Evolutionary conservation across 106 monocot species (phyloP).

Genomic region (Allium cepa): DNA sequence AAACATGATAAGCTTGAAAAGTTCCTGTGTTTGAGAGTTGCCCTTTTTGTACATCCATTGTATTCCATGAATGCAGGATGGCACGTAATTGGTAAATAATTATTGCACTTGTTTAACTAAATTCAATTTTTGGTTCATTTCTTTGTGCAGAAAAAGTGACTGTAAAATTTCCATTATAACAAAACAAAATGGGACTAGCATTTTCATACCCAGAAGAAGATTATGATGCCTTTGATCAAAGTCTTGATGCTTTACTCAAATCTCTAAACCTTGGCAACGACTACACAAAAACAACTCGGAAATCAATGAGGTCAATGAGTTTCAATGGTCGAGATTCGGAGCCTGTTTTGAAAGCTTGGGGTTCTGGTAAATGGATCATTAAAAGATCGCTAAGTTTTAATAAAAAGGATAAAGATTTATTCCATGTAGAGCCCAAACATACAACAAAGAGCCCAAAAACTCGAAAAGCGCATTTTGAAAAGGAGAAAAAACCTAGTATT

Average conservation of each 20-base stretch:
- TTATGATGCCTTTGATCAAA: conserved; percentile 13
- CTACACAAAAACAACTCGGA: conserved; percentile 8
- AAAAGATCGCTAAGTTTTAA: conserved; percentile 58
- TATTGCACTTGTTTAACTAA: not conserved
- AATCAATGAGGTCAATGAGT: conserved; percentile 27
- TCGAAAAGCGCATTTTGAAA: not conserved
- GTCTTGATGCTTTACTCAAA: conserved; percentile 27
- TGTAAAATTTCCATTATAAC: not conserved
- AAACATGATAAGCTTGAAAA: not conserved
- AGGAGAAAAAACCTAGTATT: not conserved
- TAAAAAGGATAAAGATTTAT: conserved; percentile 18
- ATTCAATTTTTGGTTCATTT: not conserved
- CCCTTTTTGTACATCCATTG: not conserved
- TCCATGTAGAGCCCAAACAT: conserved; percentile 23
- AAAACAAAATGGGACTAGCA: conserved; percentile 20
- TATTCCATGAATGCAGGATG: not conserved
- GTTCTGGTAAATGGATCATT: conserved; percentile 47
- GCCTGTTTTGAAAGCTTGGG: conserved; percentile 35
- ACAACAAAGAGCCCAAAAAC: conserved; percentile 17
- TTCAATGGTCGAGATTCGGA: conserved; percentile 35
- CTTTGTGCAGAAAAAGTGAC: conserved; percentile 3
- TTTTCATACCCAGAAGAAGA: conserved; percentile 19
- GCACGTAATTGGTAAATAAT: not conserved
- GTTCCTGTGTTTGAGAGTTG: not conserved
- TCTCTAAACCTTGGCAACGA: conserved; percentile 16